phyloP scores from a whole-genome alignment of 2,329 filamentous ascomycete genomes.

The Talaromyces sp. region DNA sequence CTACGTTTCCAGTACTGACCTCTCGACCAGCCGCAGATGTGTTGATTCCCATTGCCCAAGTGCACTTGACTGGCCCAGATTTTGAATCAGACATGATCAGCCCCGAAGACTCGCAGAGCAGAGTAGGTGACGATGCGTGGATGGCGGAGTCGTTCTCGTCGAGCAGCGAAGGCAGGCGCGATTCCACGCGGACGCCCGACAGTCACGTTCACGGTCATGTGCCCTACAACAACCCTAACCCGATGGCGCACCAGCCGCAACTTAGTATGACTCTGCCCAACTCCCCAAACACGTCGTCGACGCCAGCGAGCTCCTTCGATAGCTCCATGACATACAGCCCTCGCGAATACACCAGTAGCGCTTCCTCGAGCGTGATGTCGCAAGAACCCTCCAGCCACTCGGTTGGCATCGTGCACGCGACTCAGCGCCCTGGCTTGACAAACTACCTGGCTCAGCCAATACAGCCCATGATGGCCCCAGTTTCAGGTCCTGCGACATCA shows the following conservation, averaged over 20 bases:
- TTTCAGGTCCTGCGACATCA: conserved; percentile 1
- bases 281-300: conserved; percentile 1
- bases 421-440: conserved; percentile 2
- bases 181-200: conserved; percentile 2
- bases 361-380: conserved; percentile 10
- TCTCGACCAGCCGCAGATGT: conserved; percentile 20
- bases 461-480: conserved; percentile 5
- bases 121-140: conserved; percentile 3
- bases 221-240: conserved; percentile 5
- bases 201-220: background rate
- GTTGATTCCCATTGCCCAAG: conserved; percentile 23
- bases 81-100: conserved; percentile 13
- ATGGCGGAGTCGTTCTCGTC: conserved; percentile 2
- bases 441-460: conserved; percentile 8
- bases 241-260: background rate
- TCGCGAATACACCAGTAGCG: conserved; percentile 7
- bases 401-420: background rate
- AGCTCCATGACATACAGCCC: conserved; percentile 9
- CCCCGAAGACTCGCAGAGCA: background rate
- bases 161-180: conserved; percentile 5
- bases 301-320: conserved; percentile 10
- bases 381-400: conserved; percentile 7
- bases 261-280: background rate
- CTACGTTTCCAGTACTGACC: background rate
- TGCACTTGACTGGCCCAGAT: conserved; percentile 18